Evolutionary conservation across 495 filamentous ascomycete species (phyloP), one percentile per base, ranked within the genome.

Genomic region (Tuber brumale): DNA sequence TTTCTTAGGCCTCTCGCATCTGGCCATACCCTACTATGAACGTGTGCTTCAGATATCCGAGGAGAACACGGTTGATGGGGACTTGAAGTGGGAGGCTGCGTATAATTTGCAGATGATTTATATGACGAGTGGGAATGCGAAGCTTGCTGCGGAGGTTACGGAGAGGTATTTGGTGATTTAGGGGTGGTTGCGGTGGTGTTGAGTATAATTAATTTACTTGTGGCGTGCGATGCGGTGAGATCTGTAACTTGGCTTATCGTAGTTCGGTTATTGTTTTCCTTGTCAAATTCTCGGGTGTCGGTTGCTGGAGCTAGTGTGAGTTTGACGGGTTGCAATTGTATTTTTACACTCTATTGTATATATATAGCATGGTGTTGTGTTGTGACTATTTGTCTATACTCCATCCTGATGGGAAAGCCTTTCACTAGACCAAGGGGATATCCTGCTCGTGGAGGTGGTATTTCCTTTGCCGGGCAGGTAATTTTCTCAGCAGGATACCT

Each of bases 21-120:
- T 97, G 21, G 95, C 95, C 3, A 85, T 92, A 23, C 88, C 90
- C 44, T 92, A 89, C 72, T 99, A 97, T 82, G 84, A 90, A 76
- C 86, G 86, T 71, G 87, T 89, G 46, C 83, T 87, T 45, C 72
- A 79, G 70, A 78, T 75, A 27, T 69, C 77, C 1, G 82, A 83
- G 57, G 80, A 84, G 72, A 76, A 76, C 37, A 71, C 70, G 51
- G 72, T 76, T 21, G 76, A 82, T 66, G 92, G 93, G 76, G 88
- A 93, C 78, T 88, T 95, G 77, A 88, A 88, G 23, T 82, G 85
- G 23, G 94, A 97, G 82, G 91, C 94, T 72, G 93, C 93, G 61
- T 90, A 91, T 82, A 92, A 92, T 76, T 81, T 97, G 74, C 89
- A 93, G 83, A 88, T 84, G 73, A 87, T 93, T 51, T 90, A 90